A percentile compares a stretch with the other conserved stretches of the same genome.
phyloP scores from a whole-genome alignment of 2,329 filamentous ascomycete species.

The Ambrosiella cleistominuta region DNA sequence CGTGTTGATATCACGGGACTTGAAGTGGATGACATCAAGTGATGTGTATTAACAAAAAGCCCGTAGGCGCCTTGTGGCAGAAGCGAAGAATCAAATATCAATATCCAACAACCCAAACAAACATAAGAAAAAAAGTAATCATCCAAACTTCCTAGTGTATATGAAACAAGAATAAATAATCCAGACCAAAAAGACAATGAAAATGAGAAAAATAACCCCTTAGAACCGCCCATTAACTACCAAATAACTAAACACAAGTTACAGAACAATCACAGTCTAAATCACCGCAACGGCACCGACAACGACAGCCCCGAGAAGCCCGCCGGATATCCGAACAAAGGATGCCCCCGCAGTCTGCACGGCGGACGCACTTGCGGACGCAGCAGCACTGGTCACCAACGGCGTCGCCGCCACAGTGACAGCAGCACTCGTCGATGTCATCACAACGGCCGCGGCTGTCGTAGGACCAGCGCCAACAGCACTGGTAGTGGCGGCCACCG shows the following conservation, averaged over 20 bases:
- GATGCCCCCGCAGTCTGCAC: not conserved
- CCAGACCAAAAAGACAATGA: no score
- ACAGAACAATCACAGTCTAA: not conserved
- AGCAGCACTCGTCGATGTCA: not conserved
- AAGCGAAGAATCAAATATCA: no score
- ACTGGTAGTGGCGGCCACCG: not conserved
- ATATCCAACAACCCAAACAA: no score
- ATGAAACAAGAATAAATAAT: no score
- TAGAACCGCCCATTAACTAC: no score
- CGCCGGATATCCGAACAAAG: not conserved
- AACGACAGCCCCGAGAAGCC: not conserved
- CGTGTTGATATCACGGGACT: no score
- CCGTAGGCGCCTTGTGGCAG: no score
- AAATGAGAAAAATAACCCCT: no score
- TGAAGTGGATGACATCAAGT: no score
- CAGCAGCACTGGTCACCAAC: not conserved
- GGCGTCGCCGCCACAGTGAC: not conserved
- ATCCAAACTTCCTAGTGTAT: no score
- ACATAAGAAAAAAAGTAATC: not conserved
- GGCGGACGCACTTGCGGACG: not conserved
- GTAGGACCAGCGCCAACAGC: not conserved
- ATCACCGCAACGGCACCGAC: not conserved
- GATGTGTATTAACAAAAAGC: no score
- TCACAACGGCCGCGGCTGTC: not conserved
- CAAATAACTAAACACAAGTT: not conserved